A percentile compares a stretch with the other conserved stretches of the same genome.
Conservation (phyloP, 768 basidiomycete species). For the Tricholoma matsutake region DNA sequence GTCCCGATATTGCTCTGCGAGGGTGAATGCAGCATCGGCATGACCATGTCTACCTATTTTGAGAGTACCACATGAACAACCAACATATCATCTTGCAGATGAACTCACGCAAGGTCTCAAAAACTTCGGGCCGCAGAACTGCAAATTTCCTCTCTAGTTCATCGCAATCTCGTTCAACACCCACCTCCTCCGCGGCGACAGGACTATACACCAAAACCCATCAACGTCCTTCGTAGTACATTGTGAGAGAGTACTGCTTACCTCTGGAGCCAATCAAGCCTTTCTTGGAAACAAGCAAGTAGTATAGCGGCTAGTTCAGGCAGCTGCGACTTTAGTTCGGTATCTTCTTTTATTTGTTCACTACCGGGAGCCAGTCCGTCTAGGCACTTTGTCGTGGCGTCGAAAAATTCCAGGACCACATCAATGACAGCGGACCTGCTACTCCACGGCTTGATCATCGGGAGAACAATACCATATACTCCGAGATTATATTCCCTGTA, state of each 20-base stretch:
- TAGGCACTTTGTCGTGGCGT: constrained; percentile 50
- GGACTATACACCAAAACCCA: constrained; percentile 31
- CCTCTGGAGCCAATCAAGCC: constrained; percentile 68
- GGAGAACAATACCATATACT: constrained; percentile 75
- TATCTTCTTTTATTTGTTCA: constrained; percentile 20
- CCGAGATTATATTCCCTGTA: constrained; percentile 70
- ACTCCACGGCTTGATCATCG: constrained; percentile 81
- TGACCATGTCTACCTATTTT: constrained; percentile 62
- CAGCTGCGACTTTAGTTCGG: constrained; percentile 50
- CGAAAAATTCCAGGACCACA: constrained; percentile 67
- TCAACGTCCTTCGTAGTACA: not conserved
- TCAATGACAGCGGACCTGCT: constrained; percentile 68
- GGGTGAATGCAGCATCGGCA: constrained; percentile 65
- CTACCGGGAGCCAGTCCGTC: constrained; percentile 34
- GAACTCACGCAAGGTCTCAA: constrained; percentile 75
- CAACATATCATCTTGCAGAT: not conserved
- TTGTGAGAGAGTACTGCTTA: constrained; percentile 14
- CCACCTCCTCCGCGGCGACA: constrained; percentile 43
- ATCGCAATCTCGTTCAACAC: constrained; percentile 51
- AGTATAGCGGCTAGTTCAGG: constrained; percentile 62
- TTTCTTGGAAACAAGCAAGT: constrained; percentile 66
- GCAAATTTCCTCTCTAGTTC: constrained; percentile 66
- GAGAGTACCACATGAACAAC: constrained; percentile 1
- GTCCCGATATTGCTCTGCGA: constrained; percentile 87
- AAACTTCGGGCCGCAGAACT: constrained; percentile 68